phyloP scores from a whole-genome alignment of 305 asterid species.

The Fraxinus angustifolia region DNA sequence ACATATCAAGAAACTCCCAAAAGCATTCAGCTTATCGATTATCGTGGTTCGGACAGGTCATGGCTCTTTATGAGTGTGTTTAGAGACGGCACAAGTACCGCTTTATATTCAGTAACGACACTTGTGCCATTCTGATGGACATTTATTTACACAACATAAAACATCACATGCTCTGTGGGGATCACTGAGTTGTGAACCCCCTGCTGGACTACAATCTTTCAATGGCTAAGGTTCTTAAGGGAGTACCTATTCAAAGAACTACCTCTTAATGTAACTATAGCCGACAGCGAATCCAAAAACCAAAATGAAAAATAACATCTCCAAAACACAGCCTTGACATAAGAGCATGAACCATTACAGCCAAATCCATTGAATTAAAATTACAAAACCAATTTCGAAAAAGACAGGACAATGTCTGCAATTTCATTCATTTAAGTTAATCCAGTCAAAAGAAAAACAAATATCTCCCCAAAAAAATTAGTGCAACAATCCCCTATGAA shows the following conservation, averaged over 20 bases:
- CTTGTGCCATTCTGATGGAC: no score
- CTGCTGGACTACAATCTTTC: not conserved
- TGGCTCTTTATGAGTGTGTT: no score
- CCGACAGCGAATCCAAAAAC: not conserved
- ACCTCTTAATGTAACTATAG: not conserved
- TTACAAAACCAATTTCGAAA: not conserved
- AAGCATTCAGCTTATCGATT: no score
- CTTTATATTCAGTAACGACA: no score
- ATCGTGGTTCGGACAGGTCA: no score
- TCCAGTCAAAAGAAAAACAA: not conserved
- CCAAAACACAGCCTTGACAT: not conserved
- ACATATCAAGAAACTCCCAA: no score
- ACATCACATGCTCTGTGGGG: not conserved
- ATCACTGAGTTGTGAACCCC: not conserved
- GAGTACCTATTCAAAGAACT: not conserved
- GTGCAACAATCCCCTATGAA: not conserved
- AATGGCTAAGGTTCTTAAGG: not conserved
- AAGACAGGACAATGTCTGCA: not conserved
- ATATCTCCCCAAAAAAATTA: not conserved
- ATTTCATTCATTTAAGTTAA: not conserved
- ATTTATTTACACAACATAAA: no score
- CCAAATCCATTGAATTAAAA: not conserved
- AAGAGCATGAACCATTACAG: not conserved
- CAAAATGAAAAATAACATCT: not conserved
- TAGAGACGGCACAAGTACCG: no score